Evolutionary conservation across 2,329 filamentous ascomycete species (phyloP).

Genomic region (Xylariaceae sp.): DNA sequence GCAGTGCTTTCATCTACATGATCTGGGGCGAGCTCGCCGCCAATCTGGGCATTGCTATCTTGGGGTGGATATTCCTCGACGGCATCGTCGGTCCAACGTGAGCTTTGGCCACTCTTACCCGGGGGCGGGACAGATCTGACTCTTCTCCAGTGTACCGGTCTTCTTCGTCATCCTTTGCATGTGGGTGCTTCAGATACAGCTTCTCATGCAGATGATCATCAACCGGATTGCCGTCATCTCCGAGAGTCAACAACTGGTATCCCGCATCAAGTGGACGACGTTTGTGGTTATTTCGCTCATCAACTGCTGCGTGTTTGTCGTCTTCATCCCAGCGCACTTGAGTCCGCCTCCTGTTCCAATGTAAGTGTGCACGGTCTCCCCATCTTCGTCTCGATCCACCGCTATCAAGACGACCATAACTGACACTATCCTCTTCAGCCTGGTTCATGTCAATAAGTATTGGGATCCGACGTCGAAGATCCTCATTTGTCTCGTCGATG

Average conservation of each 20-base stretch:
- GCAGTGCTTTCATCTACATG: constrained; percentile 25
- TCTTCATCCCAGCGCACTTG: constrained; percentile 43
- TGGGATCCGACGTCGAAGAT: constrained; percentile 48
- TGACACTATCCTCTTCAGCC: constrained; percentile 15
- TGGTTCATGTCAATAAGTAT: constrained; percentile 36
- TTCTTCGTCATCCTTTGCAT: constrained; percentile 29
- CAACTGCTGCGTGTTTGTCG: constrained; percentile 45
- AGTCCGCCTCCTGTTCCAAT: constrained; percentile 28
- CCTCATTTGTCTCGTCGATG: constrained; percentile 43
- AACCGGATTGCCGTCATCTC: constrained; percentile 44
- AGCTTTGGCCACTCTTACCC: constrained; percentile 5
- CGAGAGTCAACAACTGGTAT: constrained; percentile 29
- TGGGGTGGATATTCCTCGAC: constrained; percentile 32
- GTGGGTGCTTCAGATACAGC: constrained; percentile 40
- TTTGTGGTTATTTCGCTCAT: constrained; percentile 37
- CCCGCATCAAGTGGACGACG: constrained; percentile 38
- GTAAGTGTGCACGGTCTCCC: constrained; percentile 16
- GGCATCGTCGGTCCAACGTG: constrained; percentile 26
- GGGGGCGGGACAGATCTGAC: constrained; percentile 14
- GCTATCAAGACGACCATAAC: too few relatives aligned
- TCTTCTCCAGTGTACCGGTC: constrained; percentile 24
- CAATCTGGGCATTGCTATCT: constrained; percentile 29
- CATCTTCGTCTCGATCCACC: too few relatives aligned
- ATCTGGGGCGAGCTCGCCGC: constrained; percentile 36
- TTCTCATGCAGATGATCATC: constrained; percentile 48